Conservation (phyloP, 2,329 filamentous ascomycete genomes). For the Salinomyces thailandicus region DNA sequence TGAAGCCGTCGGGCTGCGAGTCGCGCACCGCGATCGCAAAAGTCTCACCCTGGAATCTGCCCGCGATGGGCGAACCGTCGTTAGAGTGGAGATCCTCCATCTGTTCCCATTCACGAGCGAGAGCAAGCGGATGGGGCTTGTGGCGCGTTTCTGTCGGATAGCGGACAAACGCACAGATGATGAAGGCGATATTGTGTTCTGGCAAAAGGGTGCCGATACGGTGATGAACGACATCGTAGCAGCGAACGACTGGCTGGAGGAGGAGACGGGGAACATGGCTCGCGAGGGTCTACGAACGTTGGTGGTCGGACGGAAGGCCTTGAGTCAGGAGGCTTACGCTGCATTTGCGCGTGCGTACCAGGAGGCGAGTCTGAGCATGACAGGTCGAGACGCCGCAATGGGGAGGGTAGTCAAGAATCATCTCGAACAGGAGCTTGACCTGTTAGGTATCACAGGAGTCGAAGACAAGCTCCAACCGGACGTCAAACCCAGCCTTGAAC, state of each 20-base stretch:
- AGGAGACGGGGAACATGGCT: conserved; percentile 99
- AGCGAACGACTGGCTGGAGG: conserved; percentile 95
- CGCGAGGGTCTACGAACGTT: conserved; percentile 88
- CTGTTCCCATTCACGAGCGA: conserved; percentile 97
- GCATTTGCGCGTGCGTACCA: conserved; percentile 68
- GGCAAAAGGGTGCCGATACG: conserved; percentile 95
- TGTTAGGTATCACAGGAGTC: conserved; percentile 93
- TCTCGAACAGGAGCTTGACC: conserved; percentile 78
- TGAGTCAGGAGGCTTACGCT: conserved; percentile 67
- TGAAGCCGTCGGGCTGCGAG: conserved; percentile 75
- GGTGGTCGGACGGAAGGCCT: conserved; percentile 82
- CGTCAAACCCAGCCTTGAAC: conserved; percentile 88
- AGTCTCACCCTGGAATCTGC: conserved; percentile 73
- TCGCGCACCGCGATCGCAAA: conserved; percentile 77
- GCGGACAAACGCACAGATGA: conserved; percentile 34
- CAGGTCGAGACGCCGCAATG: conserved; percentile 71
- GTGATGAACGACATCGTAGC: conserved; percentile 96
- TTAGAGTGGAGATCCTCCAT: conserved; percentile 80
- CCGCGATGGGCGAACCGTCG: conserved; percentile 58
- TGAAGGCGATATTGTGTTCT: conserved; percentile 75
- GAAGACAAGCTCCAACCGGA: conserved; percentile 94
- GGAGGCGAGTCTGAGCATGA: conserved; percentile 69
- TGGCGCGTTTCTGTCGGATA: conserved; percentile 63
- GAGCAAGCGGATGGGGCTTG: conserved; percentile 95
- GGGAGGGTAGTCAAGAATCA: conserved; percentile 66